Conservation (phyloP, 169 alveolate genomes). For the Eimeria necatrix region DNA sequence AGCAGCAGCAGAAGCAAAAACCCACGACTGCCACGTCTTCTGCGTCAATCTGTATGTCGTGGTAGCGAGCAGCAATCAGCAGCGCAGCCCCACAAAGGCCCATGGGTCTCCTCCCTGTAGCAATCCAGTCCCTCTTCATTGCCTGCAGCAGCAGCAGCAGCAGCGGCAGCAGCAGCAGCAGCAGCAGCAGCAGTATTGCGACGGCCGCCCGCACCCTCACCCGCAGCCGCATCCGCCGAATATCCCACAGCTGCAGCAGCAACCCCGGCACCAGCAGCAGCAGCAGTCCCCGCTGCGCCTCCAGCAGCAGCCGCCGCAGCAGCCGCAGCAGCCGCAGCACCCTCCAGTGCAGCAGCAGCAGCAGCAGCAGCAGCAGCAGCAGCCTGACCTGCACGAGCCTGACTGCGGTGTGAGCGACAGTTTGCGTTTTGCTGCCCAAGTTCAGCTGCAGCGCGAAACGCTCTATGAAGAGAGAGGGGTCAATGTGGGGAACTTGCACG, state of each 20-base stretch:
- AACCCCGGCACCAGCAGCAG: neutral
- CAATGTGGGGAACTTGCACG: constrained; percentile 95
- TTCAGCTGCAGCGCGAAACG: constrained; percentile 97
- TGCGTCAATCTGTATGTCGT: constrained; percentile 91
- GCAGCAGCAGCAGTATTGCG: neutral
- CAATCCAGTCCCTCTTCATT: constrained; percentile 98
- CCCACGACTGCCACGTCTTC: constrained; percentile 75
- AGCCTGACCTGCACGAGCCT: constrained; percentile 93
- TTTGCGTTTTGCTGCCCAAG: constrained; percentile 94
- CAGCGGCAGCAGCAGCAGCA: constrained; percentile 31
- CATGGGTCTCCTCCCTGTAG: constrained; percentile 99
- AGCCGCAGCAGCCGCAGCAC: neutral
- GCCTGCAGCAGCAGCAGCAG: constrained; percentile 83
- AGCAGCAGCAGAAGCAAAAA: neutral
- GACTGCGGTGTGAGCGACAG: constrained; percentile 96
- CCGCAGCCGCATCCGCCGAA: neutral
- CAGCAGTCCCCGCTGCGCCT: constrained; percentile 87
- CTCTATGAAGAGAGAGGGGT: constrained; percentile 97
- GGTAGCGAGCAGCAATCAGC: constrained; percentile 98
- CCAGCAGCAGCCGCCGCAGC: neutral
- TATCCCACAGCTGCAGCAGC: neutral
- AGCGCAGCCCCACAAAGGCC: constrained; percentile 99
- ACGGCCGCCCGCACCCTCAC: neutral
- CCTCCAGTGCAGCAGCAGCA: neutral
- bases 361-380: constrained; percentile 19